These are phyloP conservation scores for Yarrowia sp. DNA, from an alignment of 805 yeast genomes.

Conservation along the genomic window DNA sequence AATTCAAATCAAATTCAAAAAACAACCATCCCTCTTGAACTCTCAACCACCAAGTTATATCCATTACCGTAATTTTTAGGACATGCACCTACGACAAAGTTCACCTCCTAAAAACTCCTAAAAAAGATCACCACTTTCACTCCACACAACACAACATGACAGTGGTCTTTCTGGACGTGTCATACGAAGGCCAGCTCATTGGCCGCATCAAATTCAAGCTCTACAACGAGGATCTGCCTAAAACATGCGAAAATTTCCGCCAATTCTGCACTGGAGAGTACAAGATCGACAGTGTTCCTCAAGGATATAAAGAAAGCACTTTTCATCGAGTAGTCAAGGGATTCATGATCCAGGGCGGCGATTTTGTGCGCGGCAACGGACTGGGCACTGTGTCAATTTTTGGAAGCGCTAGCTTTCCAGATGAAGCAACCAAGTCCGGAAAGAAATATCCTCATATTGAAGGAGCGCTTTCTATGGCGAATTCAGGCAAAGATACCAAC, in stretches of 20 bases:
- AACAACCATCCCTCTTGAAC: too few relatives aligned
- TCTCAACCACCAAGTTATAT: too few relatives aligned
- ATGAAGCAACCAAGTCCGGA: slow-evolving; percentile 43
- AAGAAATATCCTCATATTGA: background rate
- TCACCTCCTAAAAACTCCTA: background rate
- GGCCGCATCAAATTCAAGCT: slow-evolving; percentile 50
- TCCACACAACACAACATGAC: background rate
- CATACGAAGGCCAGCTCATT: slow-evolving; percentile 34
- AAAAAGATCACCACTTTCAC: background rate
- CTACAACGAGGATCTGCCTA: slow-evolving; percentile 44
- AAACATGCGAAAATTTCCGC: slow-evolving; percentile 51
- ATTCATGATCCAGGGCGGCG: slow-evolving; percentile 52
- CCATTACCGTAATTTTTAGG: too few relatives aligned
- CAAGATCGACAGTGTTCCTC: slow-evolving; percentile 42
- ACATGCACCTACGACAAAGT: too few relatives aligned
- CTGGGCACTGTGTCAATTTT: slow-evolving; percentile 46
- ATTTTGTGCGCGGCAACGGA: slow-evolving; percentile 48
- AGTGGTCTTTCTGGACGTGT: slow-evolving; percentile 7
- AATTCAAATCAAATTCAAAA: too few relatives aligned
- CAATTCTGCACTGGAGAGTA: slow-evolving; percentile 54
- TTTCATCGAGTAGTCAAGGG: slow-evolving; percentile 47
- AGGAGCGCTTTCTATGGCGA: slow-evolving; percentile 53
- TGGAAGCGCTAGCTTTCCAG: slow-evolving; percentile 45
- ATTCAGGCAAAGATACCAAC: slow-evolving; percentile 60
- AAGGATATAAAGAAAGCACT: slow-evolving; percentile 44